Percentiles rank a stretch among this genome's conserved stretches.
phyloP scores from a whole-genome alignment of 1,139 yeast species.

The Kurtzmaniella quercitrusa region DNA sequence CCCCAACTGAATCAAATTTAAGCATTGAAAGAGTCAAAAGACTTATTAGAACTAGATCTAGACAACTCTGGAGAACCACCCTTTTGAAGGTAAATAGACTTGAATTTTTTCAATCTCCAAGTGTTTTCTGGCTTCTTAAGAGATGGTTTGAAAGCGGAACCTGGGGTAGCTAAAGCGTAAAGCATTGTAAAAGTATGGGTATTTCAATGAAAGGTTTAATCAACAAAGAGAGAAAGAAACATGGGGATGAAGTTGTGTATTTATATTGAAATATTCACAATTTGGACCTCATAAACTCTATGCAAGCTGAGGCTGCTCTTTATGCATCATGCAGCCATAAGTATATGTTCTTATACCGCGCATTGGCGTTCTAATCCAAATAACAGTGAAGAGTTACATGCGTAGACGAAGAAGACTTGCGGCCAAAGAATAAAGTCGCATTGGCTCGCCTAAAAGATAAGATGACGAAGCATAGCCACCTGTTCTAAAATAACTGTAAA shows the following conservation, averaged over 20 bases:
- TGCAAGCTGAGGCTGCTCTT: background rate
- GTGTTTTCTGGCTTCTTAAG: slow-evolving; percentile 29
- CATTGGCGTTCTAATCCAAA: background rate
- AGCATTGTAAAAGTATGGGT: slow-evolving; percentile 19
- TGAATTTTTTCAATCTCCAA: slow-evolving; percentile 38
- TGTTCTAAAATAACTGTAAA: too few species aligned
- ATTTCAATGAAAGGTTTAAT: background rate
- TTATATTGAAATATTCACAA: background rate
- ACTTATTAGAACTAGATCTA: slow-evolving; percentile 4
- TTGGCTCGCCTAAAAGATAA: too few species aligned
- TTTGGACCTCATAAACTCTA: background rate
- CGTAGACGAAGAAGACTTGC: background rate
- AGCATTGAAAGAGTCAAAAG: slow-evolving; percentile 4
- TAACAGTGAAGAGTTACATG: background rate
- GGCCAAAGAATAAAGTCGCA: too few species aligned
- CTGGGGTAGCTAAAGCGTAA: slow-evolving; percentile 35
- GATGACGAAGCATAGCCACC: too few species aligned
- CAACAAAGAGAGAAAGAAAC: background rate
- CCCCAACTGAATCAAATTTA: background rate
- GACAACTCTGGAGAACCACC: slow-evolving; percentile 8
- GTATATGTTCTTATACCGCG: background rate
- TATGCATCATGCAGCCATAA: background rate
- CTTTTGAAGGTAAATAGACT: slow-evolving; percentile 17
- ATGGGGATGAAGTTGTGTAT: background rate
- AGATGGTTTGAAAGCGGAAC: slow-evolving; percentile 41